These are phyloP conservation scores for Sphagnum fallax DNA, from an alignment of 228 moss, liverwort and hornwort species.

Conservation along the genomic window DNA sequence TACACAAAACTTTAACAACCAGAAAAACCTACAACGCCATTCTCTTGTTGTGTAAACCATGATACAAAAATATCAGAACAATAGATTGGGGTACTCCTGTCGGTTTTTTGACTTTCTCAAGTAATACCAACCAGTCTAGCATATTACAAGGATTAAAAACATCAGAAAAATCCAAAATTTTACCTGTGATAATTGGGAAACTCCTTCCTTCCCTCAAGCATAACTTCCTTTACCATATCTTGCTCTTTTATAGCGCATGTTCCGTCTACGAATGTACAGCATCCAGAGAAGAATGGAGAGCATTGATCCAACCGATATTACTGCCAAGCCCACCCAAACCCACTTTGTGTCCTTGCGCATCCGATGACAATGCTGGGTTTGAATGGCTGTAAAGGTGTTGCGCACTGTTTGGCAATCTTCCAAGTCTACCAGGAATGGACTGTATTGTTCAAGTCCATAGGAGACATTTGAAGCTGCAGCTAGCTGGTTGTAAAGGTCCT, in stretches of 20 bases:
- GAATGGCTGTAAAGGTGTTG: conserved; percentile 18
- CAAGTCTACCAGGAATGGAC: conserved; percentile 23
- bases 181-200: too few relatives aligned
- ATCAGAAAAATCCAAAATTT: too few relatives aligned
- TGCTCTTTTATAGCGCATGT: conserved; percentile 5
- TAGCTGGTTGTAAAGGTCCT: conserved; percentile 14
- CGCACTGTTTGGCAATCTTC: conserved; percentile 50
- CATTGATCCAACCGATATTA: conserved; percentile 42
- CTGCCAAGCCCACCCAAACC: conserved; percentile 53
- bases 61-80: too few relatives aligned
- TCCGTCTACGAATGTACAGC: conserved; percentile 38
- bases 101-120: too few relatives aligned
- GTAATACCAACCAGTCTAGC: too few relatives aligned
- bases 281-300: conserved; percentile 58
- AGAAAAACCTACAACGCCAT: too few relatives aligned
- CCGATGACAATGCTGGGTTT: conserved; percentile 14
- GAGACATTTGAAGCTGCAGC: conserved; percentile 13
- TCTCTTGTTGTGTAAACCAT: too few relatives aligned
- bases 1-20: too few relatives aligned
- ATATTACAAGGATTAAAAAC: too few relatives aligned
- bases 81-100: too few relatives aligned
- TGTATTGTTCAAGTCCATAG: conserved; percentile 16
- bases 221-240: too few relatives aligned
- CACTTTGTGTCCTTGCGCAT: conserved; percentile 27
- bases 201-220: too few relatives aligned